These are phyloP conservation scores for Carex kokanica DNA, from an alignment of 176 grass and related monocot species.

Conservation along the genomic window DNA sequence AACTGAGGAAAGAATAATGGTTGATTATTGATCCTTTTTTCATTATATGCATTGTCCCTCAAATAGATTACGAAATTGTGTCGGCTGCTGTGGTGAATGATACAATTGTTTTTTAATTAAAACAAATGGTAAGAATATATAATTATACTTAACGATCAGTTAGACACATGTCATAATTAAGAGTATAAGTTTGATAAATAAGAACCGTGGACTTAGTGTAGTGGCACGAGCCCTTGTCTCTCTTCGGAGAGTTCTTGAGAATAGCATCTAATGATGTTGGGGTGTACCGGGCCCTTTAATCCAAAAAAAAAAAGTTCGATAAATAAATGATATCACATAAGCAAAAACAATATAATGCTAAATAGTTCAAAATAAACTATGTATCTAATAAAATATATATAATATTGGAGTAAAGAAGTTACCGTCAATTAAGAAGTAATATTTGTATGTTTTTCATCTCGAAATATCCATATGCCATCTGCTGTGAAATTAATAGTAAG, in stretches of 20 bases:
- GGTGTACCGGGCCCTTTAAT: no score
- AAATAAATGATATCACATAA: not conserved
- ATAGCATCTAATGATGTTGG: no score
- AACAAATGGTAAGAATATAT: not conserved
- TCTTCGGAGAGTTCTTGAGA: no score
- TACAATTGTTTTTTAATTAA: not conserved
- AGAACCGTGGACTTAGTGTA: no score
- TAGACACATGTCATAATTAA: not conserved
- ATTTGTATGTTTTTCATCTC: not conserved
- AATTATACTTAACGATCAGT: not conserved
- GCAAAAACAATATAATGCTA: not conserved
- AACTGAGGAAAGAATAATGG: not conserved
- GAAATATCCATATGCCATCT: not conserved
- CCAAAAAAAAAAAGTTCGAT: not conserved
- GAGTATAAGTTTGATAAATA: not conserved
- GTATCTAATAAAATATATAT: not conserved
- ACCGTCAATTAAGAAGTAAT: not conserved
- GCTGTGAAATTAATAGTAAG: not conserved
- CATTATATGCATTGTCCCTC: not conserved
- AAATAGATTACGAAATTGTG: no score
- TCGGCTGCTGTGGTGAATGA: no score
- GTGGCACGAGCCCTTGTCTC: no score
- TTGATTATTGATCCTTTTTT: not conserved
- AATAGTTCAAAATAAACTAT: not conserved
- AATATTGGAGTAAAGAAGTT: not conserved